Base-by-base conservation (phyloP, 495 filamentous ascomycete species). In the Aspergillus biplanus region DNA sequence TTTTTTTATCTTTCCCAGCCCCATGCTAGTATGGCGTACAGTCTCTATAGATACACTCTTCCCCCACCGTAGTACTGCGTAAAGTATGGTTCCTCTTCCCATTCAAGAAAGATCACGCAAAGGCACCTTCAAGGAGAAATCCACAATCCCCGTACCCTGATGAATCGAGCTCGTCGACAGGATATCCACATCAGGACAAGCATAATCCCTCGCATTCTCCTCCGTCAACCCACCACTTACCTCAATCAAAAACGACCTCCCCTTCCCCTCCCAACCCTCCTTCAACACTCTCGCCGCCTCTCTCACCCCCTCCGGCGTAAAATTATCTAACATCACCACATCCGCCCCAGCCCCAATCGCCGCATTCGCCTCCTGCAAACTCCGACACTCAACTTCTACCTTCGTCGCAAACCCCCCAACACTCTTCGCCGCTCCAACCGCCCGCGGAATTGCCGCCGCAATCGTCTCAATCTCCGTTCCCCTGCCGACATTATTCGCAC, bases 241-340 rank as follows among this genome's bases (percentile, higher is more conserved):
- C 81, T 98, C 95, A 39, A 98, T 81, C 71, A 97, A 69, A 67
- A 95, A 92, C 37, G 83, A 67, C 58, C 80, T 76, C 59, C 72
- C 72, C 61, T 87, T 87, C 1, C 80, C 86, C 12, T 70, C 82
- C 92, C 91, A 97, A 68, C 86, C 85, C 68, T 88, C 77, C 80
- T 93, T 95, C 37, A 99, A 76, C 64, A 81, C 83, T 71, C 63
- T 78, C 12, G 93, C 90, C 0, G 90, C 90, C 33, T 80, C 76
- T 69, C 84, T 87, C 58, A 97, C 87, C 0, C 87, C 92, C 9
- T 91, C 87, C 0, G 86, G 83, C 0, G 83, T 85, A 71, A 98
- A 98, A 71, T 99, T 99, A 75, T 99, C 95, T 67, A 99, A 77
- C 95, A 99, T 99, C 56, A 99, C 85, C 6, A 98, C 86, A 81